Conservation (phyloP, 139 green algal species). For the Picochlorum sp. region DNA sequence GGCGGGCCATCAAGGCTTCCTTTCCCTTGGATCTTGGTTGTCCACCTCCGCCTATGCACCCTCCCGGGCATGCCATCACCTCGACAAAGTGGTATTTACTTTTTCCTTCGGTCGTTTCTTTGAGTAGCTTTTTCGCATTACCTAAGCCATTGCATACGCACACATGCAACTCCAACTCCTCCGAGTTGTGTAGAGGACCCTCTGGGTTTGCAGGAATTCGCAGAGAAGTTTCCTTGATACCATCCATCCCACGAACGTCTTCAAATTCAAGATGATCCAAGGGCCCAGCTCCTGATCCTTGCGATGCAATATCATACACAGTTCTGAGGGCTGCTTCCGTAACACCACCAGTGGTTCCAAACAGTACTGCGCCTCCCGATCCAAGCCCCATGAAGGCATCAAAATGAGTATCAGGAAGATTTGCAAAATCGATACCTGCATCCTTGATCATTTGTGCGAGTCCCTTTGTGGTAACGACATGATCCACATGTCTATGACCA, state of each 20-base stretch:
- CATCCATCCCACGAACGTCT: conserved; percentile 53
- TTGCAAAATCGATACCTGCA: conserved; percentile 40
- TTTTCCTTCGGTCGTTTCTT: conserved; percentile 18
- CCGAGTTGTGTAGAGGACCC: conserved; percentile 23
- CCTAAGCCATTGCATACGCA: conserved; percentile 61
- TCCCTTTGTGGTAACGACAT: conserved; percentile 16
- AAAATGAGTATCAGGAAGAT: conserved; percentile 34
- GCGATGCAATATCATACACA: conserved; percentile 40
- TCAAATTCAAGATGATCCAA: conserved; percentile 24
- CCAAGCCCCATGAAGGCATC: conserved; percentile 45
- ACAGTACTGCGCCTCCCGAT: conserved; percentile 42
- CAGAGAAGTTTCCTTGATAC: conserved; percentile 47
- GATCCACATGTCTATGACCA: conserved; percentile 12
- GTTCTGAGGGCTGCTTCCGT: conserved; percentile 68
- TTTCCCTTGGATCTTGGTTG: conserved; percentile 52
- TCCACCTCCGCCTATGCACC: conserved; percentile 59
- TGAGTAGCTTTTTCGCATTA: conserved; percentile 66
- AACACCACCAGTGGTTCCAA: conserved; percentile 62
- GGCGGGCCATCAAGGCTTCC: conserved; percentile 44
- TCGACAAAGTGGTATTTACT: conserved; percentile 52
- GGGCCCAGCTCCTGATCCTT: conserved; percentile 8
- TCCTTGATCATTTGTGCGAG: conserved; percentile 32
- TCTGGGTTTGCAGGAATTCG: conserved; percentile 27
- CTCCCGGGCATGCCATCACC: conserved; percentile 37
- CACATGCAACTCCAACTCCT: conserved; percentile 35